Evolutionary conservation across 345 rosid genomes (phyloP).

Genomic region (Syzygium oleosum): DNA sequence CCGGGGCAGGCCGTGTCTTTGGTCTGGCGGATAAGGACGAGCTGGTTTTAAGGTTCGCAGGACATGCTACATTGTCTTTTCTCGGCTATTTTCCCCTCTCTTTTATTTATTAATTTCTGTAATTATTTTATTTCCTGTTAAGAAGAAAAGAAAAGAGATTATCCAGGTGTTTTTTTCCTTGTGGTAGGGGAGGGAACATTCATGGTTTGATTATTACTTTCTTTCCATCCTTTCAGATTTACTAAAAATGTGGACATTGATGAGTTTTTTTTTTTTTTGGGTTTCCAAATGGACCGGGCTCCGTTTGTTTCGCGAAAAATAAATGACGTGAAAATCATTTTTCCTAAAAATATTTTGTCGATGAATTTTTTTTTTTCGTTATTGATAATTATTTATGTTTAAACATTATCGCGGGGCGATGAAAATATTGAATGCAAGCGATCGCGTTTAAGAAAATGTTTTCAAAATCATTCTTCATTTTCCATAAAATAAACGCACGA

Average conservation of each 20-base stretch:
- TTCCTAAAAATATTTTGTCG: not conserved
- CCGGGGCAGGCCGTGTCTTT: not conserved
- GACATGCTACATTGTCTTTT: not conserved
- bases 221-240: not conserved
- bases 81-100: not conserved
- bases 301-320: no score
- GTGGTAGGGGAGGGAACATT: no score
- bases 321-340: not conserved
- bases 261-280: no score
- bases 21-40: not conserved
- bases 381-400: accelerated
- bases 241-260: no score
- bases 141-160: not conserved
- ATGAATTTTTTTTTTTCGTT: not conserved
- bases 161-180: not conserved
- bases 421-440: accelerated
- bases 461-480: not conserved
- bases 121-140: not conserved
- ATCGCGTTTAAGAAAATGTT: accelerated
- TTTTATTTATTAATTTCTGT: not conserved
- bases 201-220: no score
- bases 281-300: no score
- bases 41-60: not conserved
- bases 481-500: accelerated
- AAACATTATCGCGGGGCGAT: accelerated